Evolutionary conservation across 108 stramenopile genomes (phyloP).

Genomic region (Phaeodactylum tricornutum): DNA sequence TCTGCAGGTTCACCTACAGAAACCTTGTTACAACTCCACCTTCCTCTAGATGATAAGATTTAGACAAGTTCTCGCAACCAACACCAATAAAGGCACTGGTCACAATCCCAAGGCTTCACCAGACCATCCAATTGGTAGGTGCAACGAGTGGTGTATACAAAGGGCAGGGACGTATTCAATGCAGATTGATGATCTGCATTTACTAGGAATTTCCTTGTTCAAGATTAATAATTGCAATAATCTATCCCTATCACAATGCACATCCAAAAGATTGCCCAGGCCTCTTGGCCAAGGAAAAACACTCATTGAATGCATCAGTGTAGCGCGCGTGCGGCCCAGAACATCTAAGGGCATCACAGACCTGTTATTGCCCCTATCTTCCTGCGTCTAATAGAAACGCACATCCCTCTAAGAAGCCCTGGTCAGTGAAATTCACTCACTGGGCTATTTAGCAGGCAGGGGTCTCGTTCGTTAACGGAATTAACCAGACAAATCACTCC

Average conservation of each 20-base stretch:
- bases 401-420: conserved; percentile 94
- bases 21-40: conserved; percentile 97
- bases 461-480: conserved; percentile 98
- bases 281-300: conserved; percentile 26
- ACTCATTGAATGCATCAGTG: conserved; percentile 95
- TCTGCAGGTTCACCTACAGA: conserved; percentile 94
- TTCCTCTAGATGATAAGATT: conserved; percentile 95
- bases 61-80: conserved; percentile 69
- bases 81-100: conserved; percentile 64
- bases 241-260: conserved; percentile 96
- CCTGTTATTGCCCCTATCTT: conserved; percentile 97
- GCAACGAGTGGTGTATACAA: conserved; percentile 95
- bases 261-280: conserved; percentile 39
- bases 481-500: conserved; percentile 99
- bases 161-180: conserved; percentile 20
- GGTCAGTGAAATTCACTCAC: conserved; percentile 59
- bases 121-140: conserved; percentile 96
- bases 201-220: conserved; percentile 95
- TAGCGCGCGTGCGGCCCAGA: conserved; percentile 98
- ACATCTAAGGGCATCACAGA: conserved; percentile 99
- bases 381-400: conserved; percentile 84
- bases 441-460: conserved; percentile 91
- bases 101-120: conserved; percentile 89
- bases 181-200: conserved; percentile 68
- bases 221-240: conserved; percentile 98